Base-by-base conservation (phyloP, 2,329 filamentous ascomycete species). In the Tolypocladium inflatum region DNA sequence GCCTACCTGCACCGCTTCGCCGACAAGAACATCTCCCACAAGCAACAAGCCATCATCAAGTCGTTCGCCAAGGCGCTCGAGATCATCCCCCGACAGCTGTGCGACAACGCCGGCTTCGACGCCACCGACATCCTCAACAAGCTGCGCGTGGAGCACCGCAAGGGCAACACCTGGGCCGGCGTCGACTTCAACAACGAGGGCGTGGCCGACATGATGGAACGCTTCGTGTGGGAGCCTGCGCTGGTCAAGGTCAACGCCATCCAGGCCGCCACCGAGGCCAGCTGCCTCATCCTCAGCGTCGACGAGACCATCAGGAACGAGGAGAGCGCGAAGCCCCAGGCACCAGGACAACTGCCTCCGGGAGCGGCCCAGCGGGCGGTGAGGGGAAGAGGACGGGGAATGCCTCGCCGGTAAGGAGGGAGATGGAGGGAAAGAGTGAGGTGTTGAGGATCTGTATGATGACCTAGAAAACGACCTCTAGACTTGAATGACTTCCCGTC, bases 221-320 rank as follows among this genome's bases (percentile, higher is more conserved):
- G 84, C 58, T 99, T 97, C 73, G 94, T 99, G 48, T 99, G 94
- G 94, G 94, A 99, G 77, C 94, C 94, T 7, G 89, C 90, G 54
- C 79, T 97, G 63, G 90, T 99, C 71, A 99, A 99, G 85, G 82
- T 95, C 74, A 99, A 99, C 74, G 94, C 94, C 65, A 88, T 99
- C 63, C 91, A 96, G 78, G 93, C 94, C 23, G 94, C 94, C 55
- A 92, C 92, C 38, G 94, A 99, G 77, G 94, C 94, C 26, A 89
- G 89, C 65, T 99, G 94, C 78, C 77, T 99, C 78, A 97, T 99
- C 65, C 78, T 99, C 68, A 89, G 91, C 66, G 94, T 99, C 58
- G 94, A 99, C 71, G 94, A 99, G 84, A 99, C 94, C 39, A 97
- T 99, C 76, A 91, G 87, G 76, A 99, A 99, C 76, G 91, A 99